Conservation (phyloP, 192 early-diverging fungal species). For the Backusella sp. region DNA sequence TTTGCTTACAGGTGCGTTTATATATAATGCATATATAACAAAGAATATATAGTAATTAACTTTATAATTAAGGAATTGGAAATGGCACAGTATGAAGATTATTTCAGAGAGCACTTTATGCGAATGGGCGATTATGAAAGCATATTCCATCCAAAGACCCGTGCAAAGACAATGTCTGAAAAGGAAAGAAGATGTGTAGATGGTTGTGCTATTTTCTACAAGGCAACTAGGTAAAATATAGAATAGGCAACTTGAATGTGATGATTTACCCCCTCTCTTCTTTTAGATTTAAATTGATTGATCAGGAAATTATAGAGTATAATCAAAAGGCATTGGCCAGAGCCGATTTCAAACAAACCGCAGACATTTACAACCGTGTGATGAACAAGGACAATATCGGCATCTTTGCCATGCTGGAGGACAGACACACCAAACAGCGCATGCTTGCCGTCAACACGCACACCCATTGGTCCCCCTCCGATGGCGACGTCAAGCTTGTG, state of each 20-base stretch:
- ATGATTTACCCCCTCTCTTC: too few species aligned
- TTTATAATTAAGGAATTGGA: slow-evolving; percentile 74
- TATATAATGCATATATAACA: too few species aligned
- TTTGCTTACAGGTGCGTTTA: slow-evolving; percentile 82
- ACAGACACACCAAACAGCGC: slow-evolving; percentile 69
- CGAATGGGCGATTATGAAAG: slow-evolving; percentile 83
- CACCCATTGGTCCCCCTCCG: slow-evolving; percentile 91
- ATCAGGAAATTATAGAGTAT: slow-evolving; percentile 92
- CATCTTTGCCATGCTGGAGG: slow-evolving; percentile 78
- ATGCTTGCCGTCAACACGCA: slow-evolving; percentile 88
- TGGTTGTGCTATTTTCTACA: slow-evolving; percentile 96
- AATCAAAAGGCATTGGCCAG: slow-evolving; percentile 88
- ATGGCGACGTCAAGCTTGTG: slow-evolving; percentile 93
- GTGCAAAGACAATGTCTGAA: slow-evolving; percentile 92
- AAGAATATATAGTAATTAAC: too few species aligned
- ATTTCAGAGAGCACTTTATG: slow-evolving; percentile 71
- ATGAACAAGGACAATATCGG: slow-evolving; percentile 98
- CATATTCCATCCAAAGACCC: slow-evolving; percentile 92
- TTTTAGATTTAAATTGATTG: slow-evolving; percentile 72
- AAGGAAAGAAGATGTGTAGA: slow-evolving; percentile 85
- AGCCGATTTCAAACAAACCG: slow-evolving; percentile 85
- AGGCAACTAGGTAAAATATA: slow-evolving; percentile 64
- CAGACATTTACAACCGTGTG: slow-evolving; percentile 95
- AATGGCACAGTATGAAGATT: slow-evolving; percentile 83
- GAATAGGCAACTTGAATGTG: too few species aligned